These are phyloP conservation scores for Globisporangium irregulare DNA, from an alignment of 352 stramenopile genomes.

Conservation along the genomic window DNA sequence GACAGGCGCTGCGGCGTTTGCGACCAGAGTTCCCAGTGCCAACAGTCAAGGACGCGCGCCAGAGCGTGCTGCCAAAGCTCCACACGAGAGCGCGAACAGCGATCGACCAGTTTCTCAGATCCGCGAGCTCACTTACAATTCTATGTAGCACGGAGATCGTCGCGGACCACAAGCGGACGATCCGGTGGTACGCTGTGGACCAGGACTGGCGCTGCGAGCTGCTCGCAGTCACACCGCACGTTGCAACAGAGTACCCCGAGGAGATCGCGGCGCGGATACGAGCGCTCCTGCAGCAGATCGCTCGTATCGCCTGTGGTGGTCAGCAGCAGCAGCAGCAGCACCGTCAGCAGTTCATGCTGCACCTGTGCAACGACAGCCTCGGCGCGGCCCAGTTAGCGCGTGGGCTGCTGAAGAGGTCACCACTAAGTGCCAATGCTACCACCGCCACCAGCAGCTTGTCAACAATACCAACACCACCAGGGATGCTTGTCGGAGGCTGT, in stretches of 20 bases:
- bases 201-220: conserved; percentile 29
- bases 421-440: not conserved
- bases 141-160: conserved; percentile 16
- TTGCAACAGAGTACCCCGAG: conserved; percentile 6
- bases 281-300: conserved; percentile 14
- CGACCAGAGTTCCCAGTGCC: conserved; percentile 17
- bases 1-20: conserved; percentile 19
- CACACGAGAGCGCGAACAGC: conserved; percentile 9
- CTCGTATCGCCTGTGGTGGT: conserved; percentile 8
- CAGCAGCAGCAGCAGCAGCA: not conserved
- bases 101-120: conserved; percentile 15
- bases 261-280: conserved; percentile 15
- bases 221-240: conserved; percentile 12
- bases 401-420: conserved; percentile 6
- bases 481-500: conserved; percentile 19
- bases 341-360: conserved; percentile 16
- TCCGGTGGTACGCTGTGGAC: conserved; percentile 30
- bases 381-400: not conserved
- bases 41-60: conserved; percentile 6
- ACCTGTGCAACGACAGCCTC: conserved; percentile 35
- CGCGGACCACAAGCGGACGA: conserved; percentile 2
- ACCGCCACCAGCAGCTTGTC: not conserved
- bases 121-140: conserved; percentile 19
- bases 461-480: too few species aligned
- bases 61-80: conserved; percentile 22